Conservation (phyloP, 805 yeast genomes). For the Ogataea naganishii region DNA sequence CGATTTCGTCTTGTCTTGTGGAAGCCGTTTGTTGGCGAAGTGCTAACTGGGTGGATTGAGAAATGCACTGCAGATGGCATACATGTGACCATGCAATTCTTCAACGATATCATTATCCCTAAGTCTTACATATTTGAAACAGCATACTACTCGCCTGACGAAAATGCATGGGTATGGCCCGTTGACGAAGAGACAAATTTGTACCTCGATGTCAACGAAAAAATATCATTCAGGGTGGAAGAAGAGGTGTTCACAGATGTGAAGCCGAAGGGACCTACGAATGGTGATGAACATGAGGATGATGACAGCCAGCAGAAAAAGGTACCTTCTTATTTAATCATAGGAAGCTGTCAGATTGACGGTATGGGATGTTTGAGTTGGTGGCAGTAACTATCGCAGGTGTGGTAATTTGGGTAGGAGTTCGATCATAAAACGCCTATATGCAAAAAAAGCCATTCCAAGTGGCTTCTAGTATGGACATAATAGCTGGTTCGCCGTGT, state of each 20-base stretch:
- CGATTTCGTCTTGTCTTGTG: constrained; percentile 72
- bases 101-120: constrained; percentile 89
- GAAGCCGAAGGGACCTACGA: constrained; percentile 66
- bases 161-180: constrained; percentile 93
- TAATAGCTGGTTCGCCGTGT: too few relatives aligned
- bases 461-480: too few relatives aligned
- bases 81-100: constrained; percentile 76
- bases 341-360: constrained; percentile 89
- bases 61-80: constrained; percentile 85
- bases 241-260: constrained; percentile 79
- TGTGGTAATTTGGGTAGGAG: too few relatives aligned
- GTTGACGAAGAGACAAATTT: constrained; percentile 66
- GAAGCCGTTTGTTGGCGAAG: constrained; percentile 92
- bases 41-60: constrained; percentile 86
- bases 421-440: too few relatives aligned
- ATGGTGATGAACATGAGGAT: constrained; percentile 20
- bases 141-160: constrained; percentile 37
- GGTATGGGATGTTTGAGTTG: constrained; percentile 96
- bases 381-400: constrained; percentile 84
- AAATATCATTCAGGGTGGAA: constrained; percentile 85
- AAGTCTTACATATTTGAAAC: constrained; percentile 68
- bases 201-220: constrained; percentile 84
- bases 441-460: too few relatives aligned
- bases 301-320: constrained; percentile 30
- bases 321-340: constrained; percentile 73